Percentiles rank a stretch among this genome's conserved stretches.
Conservation (phyloP, 2,329 filamentous ascomycete species). For the Plectosphaerella sp. region DNA sequence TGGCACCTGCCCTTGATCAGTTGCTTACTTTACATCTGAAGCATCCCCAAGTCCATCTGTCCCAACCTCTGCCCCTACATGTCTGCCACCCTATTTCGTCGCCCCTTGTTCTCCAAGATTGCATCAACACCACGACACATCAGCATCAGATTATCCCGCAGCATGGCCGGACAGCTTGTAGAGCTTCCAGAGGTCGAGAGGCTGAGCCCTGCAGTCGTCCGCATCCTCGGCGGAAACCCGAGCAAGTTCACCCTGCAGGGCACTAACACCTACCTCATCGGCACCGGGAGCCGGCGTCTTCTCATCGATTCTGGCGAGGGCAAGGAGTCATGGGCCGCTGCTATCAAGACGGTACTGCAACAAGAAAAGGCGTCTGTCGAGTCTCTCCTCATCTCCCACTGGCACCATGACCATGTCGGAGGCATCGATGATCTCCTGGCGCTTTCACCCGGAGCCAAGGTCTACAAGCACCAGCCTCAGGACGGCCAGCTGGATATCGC, state of each 20-base stretch:
- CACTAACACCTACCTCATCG: conserved; percentile 93
- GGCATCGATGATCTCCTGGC: conserved; percentile 67
- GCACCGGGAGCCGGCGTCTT: conserved; percentile 66
- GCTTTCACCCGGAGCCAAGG: conserved; percentile 55
- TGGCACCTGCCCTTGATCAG: too few species aligned
- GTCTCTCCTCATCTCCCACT: conserved; percentile 79
- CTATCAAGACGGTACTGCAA: conserved; percentile 59
- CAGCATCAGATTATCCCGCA: conserved; percentile 10
- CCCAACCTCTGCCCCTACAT: not conserved
- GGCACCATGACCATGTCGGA: conserved; percentile 82
- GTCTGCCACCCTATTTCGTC: not conserved
- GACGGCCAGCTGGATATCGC: conserved; percentile 40
- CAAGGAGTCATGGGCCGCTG: conserved; percentile 64
- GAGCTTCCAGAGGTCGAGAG: conserved; percentile 70
- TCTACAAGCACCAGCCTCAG: conserved; percentile 64
- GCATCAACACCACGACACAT: not conserved
- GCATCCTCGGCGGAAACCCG: conserved; percentile 87
- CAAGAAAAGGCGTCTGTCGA: conserved; percentile 65
- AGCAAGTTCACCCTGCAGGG: conserved; percentile 73
- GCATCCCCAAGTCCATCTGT: not conserved
- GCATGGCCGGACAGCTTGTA: conserved; percentile 59
- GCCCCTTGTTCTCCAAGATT: conserved; percentile 4
- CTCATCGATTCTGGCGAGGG: conserved; percentile 92
- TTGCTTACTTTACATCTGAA: not conserved
- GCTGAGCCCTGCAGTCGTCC: conserved; percentile 71